Evolutionary conservation across 1,284 basidiomycete genomes (phyloP).

Genomic region (Cryptococcus sp.): DNA sequence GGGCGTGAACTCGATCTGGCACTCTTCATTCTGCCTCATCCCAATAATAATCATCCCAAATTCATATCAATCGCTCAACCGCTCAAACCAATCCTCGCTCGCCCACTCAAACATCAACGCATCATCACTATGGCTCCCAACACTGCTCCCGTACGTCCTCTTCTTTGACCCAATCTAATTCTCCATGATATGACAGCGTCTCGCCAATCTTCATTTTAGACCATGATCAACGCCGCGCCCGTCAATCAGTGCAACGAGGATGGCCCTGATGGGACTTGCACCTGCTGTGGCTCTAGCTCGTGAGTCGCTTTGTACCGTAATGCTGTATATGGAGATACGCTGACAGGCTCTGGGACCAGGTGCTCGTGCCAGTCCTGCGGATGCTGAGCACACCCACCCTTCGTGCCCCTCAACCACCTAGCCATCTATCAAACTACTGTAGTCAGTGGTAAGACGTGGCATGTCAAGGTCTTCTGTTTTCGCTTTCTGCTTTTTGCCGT

Average conservation of each 20-base stretch:
- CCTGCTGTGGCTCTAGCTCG: constrained; percentile 14
- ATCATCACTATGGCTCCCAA: not conserved
- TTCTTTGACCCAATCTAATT: not conserved
- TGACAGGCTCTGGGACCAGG: not conserved
- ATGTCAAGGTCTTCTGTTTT: not conserved
- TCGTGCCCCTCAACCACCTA: not conserved
- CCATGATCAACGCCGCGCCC: not conserved
- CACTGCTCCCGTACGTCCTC: not conserved
- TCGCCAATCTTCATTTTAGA: not conserved
- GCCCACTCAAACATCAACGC: not conserved
- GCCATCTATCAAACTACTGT: not conserved
- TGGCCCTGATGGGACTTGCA: constrained; percentile 17
- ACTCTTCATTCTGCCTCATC: not conserved
- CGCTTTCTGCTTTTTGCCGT: not conserved
- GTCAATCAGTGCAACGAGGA: constrained; percentile 20
- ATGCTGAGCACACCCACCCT: not conserved
- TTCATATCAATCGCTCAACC: not conserved
- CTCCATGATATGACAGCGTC: not conserved
- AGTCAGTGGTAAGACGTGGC: too few species aligned
- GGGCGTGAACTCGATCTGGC: not conserved
- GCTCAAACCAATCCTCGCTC: not conserved
- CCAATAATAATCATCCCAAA: not conserved
- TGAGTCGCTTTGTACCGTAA: constrained; percentile 6
- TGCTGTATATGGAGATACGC: constrained; percentile 9
- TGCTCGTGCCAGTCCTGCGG: not conserved